phyloP scores from a whole-genome alignment of 306 rosid genomes.

The Cucurbita argyrosperma region DNA sequence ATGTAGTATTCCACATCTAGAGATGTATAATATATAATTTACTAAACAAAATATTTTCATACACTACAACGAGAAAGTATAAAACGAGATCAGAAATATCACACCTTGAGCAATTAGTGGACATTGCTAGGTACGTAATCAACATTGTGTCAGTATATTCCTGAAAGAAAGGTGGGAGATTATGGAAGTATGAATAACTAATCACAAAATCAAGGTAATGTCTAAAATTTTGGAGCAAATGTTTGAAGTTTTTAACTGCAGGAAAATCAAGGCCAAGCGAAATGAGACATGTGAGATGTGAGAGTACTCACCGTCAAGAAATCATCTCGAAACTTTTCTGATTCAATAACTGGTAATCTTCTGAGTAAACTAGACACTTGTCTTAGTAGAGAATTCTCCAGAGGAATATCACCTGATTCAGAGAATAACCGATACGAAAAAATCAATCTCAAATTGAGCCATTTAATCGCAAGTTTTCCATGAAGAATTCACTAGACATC shows the following conservation, averaged over 20 bases:
- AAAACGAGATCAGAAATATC: slow-evolving; percentile 6
- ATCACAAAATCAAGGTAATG: not conserved
- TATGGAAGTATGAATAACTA: slow-evolving; percentile 1
- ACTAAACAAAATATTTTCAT: not conserved
- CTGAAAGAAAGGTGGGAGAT: slow-evolving; percentile 20
- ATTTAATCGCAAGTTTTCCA: not conserved
- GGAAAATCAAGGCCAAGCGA: not conserved
- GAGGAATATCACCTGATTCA: slow-evolving; percentile 60
- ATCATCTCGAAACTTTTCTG: slow-evolving; percentile 78
- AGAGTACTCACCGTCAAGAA: slow-evolving; percentile 71
- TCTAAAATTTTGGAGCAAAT: not conserved
- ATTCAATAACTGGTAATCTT: slow-evolving; percentile 86
- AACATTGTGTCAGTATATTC: slow-evolving; percentile 84
- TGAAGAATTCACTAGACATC: not conserved
- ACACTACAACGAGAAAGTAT: not conserved
- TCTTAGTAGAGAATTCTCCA: slow-evolving; percentile 76
- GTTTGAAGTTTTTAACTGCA: not conserved
- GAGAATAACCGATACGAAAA: not conserved
- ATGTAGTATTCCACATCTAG: not conserved
- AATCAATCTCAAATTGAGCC: not conserved
- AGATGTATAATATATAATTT: not conserved
- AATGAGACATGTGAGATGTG: not conserved
- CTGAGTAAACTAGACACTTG: slow-evolving; percentile 88
- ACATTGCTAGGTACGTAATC: slow-evolving; percentile 79
- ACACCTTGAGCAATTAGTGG: slow-evolving; percentile 96